phyloP scores from a whole-genome alignment of 164 flowering plant species.

The Buxus sempervirens region DNA sequence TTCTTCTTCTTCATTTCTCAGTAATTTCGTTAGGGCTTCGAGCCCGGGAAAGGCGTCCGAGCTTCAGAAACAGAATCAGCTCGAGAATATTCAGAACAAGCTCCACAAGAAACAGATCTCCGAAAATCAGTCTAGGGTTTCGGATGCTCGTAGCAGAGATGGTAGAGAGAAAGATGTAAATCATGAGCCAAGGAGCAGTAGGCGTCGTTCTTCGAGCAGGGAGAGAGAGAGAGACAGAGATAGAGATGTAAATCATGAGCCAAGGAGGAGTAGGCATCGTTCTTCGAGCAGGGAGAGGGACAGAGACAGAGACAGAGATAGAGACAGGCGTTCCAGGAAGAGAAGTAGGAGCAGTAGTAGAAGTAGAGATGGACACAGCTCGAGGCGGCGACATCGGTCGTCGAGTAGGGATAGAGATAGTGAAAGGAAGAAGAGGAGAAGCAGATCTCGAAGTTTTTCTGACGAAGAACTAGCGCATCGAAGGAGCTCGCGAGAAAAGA shows the following conservation, averaged over 20 bases:
- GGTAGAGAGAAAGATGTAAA: neutral
- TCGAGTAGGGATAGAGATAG: constrained; percentile 25
- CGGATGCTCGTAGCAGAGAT: constrained; percentile 17
- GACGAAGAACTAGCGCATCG: constrained; percentile 8
- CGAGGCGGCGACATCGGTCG: constrained; percentile 24
- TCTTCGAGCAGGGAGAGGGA: constrained; percentile 11
- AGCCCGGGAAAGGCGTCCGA: constrained; percentile 42
- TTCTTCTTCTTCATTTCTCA: constrained; percentile 58
- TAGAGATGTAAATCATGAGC: neutral
- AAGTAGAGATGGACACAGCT: constrained; percentile 12
- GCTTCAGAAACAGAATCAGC: constrained; percentile 46
- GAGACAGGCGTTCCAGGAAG: constrained; percentile 6
- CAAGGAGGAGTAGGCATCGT: constrained; percentile 15
- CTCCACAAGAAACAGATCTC: constrained; percentile 45
- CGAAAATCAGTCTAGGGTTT: constrained; percentile 29
- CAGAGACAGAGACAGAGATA: neutral
- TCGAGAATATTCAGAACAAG: constrained; percentile 63
- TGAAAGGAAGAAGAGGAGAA: constrained; percentile 16
- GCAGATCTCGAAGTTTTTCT: constrained; percentile 10
- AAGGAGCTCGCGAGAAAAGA: constrained; percentile 10
- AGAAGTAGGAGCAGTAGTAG: constrained; percentile 9
- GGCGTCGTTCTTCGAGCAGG: constrained; percentile 18
- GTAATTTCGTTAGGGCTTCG: constrained; percentile 75
- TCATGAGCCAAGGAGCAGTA: constrained; percentile 2
- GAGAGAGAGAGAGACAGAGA: neutral